Evolutionary conservation across 129 eudicot genomes (phyloP).

Genomic region (Saposhnikovia divaricata): DNA sequence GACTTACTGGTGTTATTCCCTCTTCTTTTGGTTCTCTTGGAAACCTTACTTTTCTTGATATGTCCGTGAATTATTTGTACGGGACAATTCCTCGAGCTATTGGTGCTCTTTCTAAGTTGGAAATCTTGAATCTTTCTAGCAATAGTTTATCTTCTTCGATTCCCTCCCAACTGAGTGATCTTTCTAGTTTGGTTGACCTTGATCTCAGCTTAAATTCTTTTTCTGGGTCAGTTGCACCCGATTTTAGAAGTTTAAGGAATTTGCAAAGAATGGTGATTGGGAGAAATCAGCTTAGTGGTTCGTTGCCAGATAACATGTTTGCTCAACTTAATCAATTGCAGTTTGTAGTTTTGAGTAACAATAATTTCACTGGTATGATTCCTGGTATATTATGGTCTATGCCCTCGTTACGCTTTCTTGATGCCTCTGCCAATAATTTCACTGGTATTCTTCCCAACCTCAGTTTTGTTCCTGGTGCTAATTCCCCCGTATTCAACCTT

Average conservation of each 20-base stretch:
- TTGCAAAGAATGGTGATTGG: background rate
- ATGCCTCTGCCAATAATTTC: constrained; percentile 44
- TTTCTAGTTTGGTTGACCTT: constrained; percentile 38
- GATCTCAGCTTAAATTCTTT: constrained; percentile 37
- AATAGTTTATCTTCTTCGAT: constrained; percentile 36
- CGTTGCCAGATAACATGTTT: constrained; percentile 29
- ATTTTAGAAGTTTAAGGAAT: background rate
- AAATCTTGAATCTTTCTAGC: constrained; percentile 31
- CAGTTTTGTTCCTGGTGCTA: constrained; percentile 21
- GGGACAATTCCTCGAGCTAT: constrained; percentile 39
- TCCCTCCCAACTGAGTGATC: constrained; percentile 44
- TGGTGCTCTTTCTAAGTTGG: constrained; percentile 29
- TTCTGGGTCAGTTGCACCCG: constrained; percentile 12
- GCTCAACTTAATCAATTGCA: constrained; percentile 28
- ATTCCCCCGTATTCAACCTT: constrained; percentile 26
- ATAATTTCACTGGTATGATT: constrained; percentile 28
- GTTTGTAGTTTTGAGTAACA: constrained; percentile 23
- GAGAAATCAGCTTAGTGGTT: constrained; percentile 7
- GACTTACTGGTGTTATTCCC: constrained; percentile 35
- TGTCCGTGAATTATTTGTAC: constrained; percentile 35
- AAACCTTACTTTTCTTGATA: constrained; percentile 37
- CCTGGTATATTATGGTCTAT: constrained; percentile 40
- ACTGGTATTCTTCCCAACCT: constrained; percentile 35
- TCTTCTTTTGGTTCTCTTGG: constrained; percentile 26
- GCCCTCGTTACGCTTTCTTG: constrained; percentile 33